Evolutionary conservation across 371 early-diverging fungal genomes (phyloP).

Genomic region (Aphelidium insulamus): DNA sequence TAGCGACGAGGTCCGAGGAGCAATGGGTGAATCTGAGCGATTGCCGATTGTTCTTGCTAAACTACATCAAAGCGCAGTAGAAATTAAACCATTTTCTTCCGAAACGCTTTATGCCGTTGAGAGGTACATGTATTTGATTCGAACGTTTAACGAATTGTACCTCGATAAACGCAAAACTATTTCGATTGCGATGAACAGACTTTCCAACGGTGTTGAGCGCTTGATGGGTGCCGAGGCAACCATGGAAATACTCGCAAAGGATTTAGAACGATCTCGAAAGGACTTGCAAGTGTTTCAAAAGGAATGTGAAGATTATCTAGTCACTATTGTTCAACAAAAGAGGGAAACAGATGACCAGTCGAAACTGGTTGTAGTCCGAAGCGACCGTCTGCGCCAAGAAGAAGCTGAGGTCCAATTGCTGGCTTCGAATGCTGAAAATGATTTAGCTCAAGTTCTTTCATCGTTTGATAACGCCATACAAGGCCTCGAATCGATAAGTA

Average conservation of each 20-base stretch:
- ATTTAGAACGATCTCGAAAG: conserved; percentile 25
- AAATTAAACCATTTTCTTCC: conserved; percentile 18
- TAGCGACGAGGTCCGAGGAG: too few species aligned
- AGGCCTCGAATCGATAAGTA: conserved; percentile 28
- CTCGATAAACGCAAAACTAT: conserved; percentile 16
- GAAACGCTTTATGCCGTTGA: conserved; percentile 18
- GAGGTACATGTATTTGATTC: conserved; percentile 23
- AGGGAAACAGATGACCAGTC: conserved; percentile 32
- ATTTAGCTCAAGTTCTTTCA: conserved; percentile 26
- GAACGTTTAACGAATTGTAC: conserved; percentile 22
- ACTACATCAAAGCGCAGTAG: too few species aligned
- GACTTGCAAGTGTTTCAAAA: conserved; percentile 24
- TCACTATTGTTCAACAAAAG: conserved; percentile 32
- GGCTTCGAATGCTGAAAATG: conserved; percentile 27
- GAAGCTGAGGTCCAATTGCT: conserved; percentile 27
- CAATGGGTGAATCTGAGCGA: too few species aligned
- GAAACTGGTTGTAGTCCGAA: conserved; percentile 21
- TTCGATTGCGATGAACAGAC: conserved; percentile 16
- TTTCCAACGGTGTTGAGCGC: conserved; percentile 18
- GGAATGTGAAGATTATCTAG: conserved; percentile 30
- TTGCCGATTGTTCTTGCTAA: too few species aligned
- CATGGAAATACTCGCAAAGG: conserved; percentile 17
- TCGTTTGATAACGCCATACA: conserved; percentile 24
- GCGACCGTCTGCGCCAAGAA: conserved; percentile 24
- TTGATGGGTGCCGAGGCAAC: conserved; percentile 26